phyloP scores from a whole-genome alignment of 768 basidiomycete genomes.

The Trametes cinnabarina region DNA sequence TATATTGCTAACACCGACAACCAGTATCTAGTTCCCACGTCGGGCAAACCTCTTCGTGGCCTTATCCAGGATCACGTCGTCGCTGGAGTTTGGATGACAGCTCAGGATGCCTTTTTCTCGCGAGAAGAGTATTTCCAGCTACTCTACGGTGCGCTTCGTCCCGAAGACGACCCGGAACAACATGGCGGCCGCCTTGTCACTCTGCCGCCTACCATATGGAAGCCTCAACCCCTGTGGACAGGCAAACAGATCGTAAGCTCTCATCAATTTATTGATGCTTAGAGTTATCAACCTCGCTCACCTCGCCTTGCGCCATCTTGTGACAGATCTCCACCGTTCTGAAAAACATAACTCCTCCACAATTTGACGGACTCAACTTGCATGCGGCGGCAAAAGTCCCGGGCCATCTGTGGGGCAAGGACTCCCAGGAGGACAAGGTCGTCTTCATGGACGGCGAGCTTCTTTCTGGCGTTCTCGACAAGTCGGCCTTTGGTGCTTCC shows the following conservation, averaged over 20 bases:
- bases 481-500: conserved; percentile 94
- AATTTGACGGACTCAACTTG: conserved; percentile 80
- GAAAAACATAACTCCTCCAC: conserved; percentile 82
- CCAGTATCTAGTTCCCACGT: conserved; percentile 98
- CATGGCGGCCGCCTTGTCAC: conserved; percentile 66
- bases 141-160: conserved; percentile 88
- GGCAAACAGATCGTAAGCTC: conserved; percentile 90
- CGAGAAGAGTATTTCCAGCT: conserved; percentile 96
- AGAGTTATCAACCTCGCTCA: not conserved
- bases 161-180: conserved; percentile 70
- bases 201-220: conserved; percentile 90
- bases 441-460: conserved; percentile 92
- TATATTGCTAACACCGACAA: conserved; percentile 97
- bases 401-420: conserved; percentile 78
- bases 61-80: conserved; percentile 99
- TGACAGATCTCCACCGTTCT: conserved; percentile 89
- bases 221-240: conserved; percentile 89
- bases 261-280: not conserved
- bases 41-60: conserved; percentile 95
- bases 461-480: conserved; percentile 92
- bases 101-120: conserved; percentile 90
- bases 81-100: conserved; percentile 99
- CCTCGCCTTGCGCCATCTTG: not conserved
- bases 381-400: conserved; percentile 87
- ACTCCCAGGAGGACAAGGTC: conserved; percentile 80